Base-by-base conservation (phyloP, 208 protist genomes). In the Crithidia bombi region DNA sequence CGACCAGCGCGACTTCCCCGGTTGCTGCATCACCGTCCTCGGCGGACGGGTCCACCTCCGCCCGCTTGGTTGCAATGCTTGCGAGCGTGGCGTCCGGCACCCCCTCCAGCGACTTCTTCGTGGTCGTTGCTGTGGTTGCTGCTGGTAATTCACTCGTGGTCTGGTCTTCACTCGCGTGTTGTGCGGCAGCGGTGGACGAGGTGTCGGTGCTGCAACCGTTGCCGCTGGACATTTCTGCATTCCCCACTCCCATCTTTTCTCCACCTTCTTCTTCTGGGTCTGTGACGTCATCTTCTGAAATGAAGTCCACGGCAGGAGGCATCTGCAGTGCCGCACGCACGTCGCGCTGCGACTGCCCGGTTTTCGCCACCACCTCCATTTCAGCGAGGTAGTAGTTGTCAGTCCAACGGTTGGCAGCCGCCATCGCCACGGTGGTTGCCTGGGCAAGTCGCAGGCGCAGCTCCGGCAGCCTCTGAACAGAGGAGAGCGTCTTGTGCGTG, bases 341-440 rank as follows among this genome's bases (percentile, higher is more conserved):
- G 21, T 90, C 79, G 0, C 69, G 59, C 19, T 72, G 12, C 32
- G 38, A 80, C 30, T 71, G 35, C 28, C 85, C 75, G 63, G 84
- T 70, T 21, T 68, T 61, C 7, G 33, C 26, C 32, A 65, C 55
- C 15, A 95, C 69, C 59, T 84, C 63, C 51, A 89, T 73, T 65
- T 95, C 83, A 2, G 89, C 65, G 2, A 90, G 71, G 39, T 80
- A 87, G 41, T 83, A 86, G 62, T 95, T 95, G 56, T 95, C 90
- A 21, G 90, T 92, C 87, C 90, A 95, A 17, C 87, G 83, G 69
- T 95, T 92, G 3, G 83, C 85, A 3, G 90, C 77, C 28, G 81
- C 85, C 41, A 68, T 70, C 5, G 87, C 87, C 7, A 76, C 33
- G 0, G 2, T 32, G 9, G 76, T 85, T 32, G 73, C 58, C 4